phyloP scores from a whole-genome alignment of 2,329 filamentous ascomycete genomes.

The Paramyrothecium sp. region DNA sequence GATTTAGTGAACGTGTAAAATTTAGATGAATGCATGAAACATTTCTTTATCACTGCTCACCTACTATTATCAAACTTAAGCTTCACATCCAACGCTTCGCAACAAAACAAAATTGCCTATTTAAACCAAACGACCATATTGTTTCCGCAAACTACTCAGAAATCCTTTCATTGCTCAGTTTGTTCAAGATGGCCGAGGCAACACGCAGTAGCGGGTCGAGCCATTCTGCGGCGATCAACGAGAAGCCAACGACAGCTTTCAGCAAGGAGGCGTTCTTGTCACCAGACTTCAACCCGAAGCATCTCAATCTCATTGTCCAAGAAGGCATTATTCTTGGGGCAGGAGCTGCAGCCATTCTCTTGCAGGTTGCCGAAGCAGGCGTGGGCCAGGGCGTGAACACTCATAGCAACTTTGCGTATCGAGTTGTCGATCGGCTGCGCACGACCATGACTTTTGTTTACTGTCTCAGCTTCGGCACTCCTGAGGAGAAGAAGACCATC shows the following conservation, averaged over 20 bases:
- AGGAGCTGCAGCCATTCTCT: conserved; percentile 30
- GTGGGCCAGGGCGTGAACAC: conserved; percentile 32
- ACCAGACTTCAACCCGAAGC: conserved; percentile 21
- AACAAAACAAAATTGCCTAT: too few relatives aligned
- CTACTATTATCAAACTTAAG: too few relatives aligned
- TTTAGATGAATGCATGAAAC: too few relatives aligned
- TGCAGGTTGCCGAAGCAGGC: conserved; percentile 32
- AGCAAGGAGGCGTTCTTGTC: conserved; percentile 14
- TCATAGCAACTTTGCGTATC: conserved; percentile 33
- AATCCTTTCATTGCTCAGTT: too few relatives aligned
- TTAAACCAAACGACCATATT: too few relatives aligned
- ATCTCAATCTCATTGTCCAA: conserved; percentile 28
- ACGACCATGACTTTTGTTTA: conserved; percentile 36
- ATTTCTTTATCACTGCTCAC: too few relatives aligned
- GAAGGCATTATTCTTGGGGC: conserved; percentile 33
- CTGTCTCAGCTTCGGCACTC: conserved; percentile 30
- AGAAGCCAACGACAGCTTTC: conserved; percentile 3
- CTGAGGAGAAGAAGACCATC: conserved; percentile 25
- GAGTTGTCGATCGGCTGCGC: conserved; percentile 29
- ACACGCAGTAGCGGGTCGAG: background rate
- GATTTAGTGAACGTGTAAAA: too few relatives aligned
- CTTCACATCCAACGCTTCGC: too few relatives aligned
- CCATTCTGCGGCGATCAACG: background rate
- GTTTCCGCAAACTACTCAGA: too few relatives aligned
- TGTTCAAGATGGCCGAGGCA: background rate